These are phyloP conservation scores for Megacollybia platyphylla DNA, from an alignment of 1,284 basidiomycete species.

Conservation along the genomic window DNA sequence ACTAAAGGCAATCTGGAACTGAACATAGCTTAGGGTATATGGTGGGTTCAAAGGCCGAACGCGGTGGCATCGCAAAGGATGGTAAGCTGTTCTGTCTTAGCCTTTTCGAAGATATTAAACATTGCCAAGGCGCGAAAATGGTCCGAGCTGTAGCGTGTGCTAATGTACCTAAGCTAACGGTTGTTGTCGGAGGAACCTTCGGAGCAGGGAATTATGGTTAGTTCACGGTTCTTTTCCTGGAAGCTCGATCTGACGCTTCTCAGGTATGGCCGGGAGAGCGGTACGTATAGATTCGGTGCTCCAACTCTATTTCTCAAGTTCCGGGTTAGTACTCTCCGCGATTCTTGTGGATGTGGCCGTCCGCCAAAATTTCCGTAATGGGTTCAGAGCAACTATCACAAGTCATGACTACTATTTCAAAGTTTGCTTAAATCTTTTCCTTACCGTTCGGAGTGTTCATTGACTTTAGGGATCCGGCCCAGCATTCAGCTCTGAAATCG, in stretches of 20 bases:
- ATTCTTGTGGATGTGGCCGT: constrained; percentile 98
- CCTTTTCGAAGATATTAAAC: neutral
- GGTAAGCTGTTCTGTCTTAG: constrained; percentile 27
- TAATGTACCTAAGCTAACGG: constrained; percentile 88
- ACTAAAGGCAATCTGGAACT: constrained; percentile 4
- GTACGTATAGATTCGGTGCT: constrained; percentile 28
- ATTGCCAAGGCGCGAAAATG: constrained; percentile 69
- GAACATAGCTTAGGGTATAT: constrained; percentile 54
- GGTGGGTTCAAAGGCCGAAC: constrained; percentile 91
- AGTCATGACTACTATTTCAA: constrained; percentile 86
- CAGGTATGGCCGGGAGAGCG: constrained; percentile 81
- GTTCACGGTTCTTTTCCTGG: constrained; percentile 11
- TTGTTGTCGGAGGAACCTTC: constrained; percentile 91
- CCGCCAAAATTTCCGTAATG: constrained; percentile 94
- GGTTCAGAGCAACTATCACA: constrained; percentile 85
- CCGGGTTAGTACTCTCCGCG: constrained; percentile 70
- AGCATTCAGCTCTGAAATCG: constrained; percentile 60
- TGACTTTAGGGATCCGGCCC: constrained; percentile 51
- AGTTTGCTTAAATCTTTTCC: constrained; percentile 26
- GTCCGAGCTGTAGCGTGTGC: constrained; percentile 92
- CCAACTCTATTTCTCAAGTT: constrained; percentile 6
- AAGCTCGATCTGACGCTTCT: constrained; percentile 3
- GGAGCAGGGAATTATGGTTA: constrained; percentile 90
- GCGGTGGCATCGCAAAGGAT: constrained; percentile 93
- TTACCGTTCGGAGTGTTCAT: neutral